A percentile compares a stretch with the other conserved stretches of the same genome.
Conservation (phyloP, 805 yeast species). For the Candida peoriensis region DNA sequence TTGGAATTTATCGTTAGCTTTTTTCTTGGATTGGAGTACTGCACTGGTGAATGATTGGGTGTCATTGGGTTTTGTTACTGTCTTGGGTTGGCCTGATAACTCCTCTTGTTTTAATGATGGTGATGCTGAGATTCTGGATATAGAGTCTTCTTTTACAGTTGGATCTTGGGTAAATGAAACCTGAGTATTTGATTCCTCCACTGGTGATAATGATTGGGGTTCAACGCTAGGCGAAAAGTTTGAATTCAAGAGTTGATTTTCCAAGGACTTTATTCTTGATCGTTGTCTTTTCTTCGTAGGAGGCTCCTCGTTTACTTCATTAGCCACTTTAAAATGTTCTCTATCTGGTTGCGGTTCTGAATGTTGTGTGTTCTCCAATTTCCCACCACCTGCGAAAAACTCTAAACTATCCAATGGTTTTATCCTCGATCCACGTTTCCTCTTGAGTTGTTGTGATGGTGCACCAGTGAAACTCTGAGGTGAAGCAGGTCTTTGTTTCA, state of each 20-base stretch:
- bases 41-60: conserved; percentile 15
- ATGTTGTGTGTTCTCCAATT: background rate
- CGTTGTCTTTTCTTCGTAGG: conserved; percentile 10
- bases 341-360: background rate
- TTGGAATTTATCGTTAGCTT: conserved; percentile 19
- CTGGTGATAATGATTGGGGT: background rate
- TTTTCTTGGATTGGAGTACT: conserved; percentile 14
- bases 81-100: background rate
- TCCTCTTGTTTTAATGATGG: background rate
- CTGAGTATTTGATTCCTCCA: background rate
- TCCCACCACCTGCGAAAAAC: conserved; percentile 35
- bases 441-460: conserved; percentile 8
- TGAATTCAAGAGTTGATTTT: conserved; percentile 2
- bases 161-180: background rate
- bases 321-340: background rate
- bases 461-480: too few relatives aligned
- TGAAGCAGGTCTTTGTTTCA: conserved; percentile 9
- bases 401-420: conserved; percentile 31
- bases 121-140: background rate
- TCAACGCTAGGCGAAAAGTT: background rate
- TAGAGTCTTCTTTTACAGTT: conserved; percentile 1
- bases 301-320: background rate
- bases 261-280: conserved; percentile 5
- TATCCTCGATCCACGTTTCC: conserved; percentile 17
- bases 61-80: background rate